These are phyloP conservation scores for Vitis rupestris DNA, from an alignment of 164 flowering plant species.

Conservation along the genomic window DNA sequence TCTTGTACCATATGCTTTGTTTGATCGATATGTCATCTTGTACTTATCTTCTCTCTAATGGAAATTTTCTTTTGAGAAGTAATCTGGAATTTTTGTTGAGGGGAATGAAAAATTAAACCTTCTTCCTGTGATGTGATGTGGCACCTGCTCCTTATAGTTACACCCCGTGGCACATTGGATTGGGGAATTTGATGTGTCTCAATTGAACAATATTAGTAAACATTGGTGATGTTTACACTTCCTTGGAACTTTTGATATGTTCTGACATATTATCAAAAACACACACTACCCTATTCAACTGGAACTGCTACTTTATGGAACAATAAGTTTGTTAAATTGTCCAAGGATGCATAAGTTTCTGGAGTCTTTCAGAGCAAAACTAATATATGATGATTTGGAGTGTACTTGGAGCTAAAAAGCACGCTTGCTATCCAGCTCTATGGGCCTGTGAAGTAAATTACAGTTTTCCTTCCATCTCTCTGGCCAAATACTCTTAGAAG, in stretches of 20 bases:
- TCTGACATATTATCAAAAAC: background rate
- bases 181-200: too few relatives aligned
- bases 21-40: too few relatives aligned
- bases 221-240: background rate
- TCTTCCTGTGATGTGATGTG: too few relatives aligned
- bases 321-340: background rate
- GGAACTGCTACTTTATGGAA: background rate
- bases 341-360: background rate
- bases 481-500: background rate
- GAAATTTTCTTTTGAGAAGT: too few relatives aligned
- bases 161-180: too few relatives aligned
- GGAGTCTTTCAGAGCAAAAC: background rate
- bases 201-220: background rate
- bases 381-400: background rate
- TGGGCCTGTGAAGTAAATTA: background rate
- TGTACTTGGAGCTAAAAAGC: background rate
- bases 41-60: too few relatives aligned
- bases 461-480: background rate
- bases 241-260: background rate
- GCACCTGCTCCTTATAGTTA: too few relatives aligned
- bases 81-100: too few relatives aligned
- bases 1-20: too few relatives aligned
- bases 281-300: background rate
- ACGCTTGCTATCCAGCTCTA: background rate
- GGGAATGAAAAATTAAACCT: too few relatives aligned